Conservation (phyloP, 306 rosid species). For the Hippophae tibetana region DNA sequence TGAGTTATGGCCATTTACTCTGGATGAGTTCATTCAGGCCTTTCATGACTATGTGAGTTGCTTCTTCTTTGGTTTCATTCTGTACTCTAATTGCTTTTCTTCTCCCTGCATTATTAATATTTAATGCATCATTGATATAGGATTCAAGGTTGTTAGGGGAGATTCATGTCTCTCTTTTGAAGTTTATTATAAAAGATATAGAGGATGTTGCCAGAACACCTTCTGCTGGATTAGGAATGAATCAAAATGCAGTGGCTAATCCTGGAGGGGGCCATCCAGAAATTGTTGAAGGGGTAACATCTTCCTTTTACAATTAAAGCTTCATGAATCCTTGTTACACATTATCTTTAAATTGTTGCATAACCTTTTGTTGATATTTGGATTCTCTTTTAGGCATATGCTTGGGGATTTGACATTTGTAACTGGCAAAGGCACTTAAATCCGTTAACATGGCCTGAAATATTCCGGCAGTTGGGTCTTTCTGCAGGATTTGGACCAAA, state of each 20-base stretch:
- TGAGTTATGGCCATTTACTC: slow-evolving; percentile 92
- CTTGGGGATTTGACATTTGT: slow-evolving; percentile 97
- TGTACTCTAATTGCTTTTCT: slow-evolving; percentile 2
- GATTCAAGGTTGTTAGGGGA: slow-evolving; percentile 94
- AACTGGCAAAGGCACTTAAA: slow-evolving; percentile 93
- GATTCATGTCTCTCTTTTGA: slow-evolving; percentile 82
- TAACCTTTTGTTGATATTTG: slow-evolving; percentile 12
- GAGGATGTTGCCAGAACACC: slow-evolving; percentile 99
- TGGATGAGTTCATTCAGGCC: slow-evolving; percentile 91
- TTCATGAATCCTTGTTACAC: not conserved
- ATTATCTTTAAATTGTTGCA: slow-evolving; percentile 3
- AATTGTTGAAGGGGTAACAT: slow-evolving; percentile 91
- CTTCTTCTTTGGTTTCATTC: slow-evolving; percentile 20
- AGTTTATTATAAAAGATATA: slow-evolving; percentile 81
- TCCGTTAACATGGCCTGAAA: slow-evolving; percentile 94
- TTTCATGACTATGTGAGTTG: slow-evolving; percentile 88
- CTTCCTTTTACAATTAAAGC: not conserved
- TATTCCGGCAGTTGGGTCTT: slow-evolving; percentile 80
- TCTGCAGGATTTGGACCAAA: slow-evolving; percentile 93
- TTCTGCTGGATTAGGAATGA: slow-evolving; percentile 66
- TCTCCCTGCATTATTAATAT: not conserved
- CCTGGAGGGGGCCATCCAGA: slow-evolving; percentile 98
- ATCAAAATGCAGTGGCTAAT: slow-evolving; percentile 85
- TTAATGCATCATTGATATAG: slow-evolving; percentile 25
- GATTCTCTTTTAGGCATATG: slow-evolving; percentile 56